A percentile compares a stretch with the other conserved stretches of the same genome.
Conservation (phyloP, 78 protist species). For the Speleostelium caveatum region DNA sequence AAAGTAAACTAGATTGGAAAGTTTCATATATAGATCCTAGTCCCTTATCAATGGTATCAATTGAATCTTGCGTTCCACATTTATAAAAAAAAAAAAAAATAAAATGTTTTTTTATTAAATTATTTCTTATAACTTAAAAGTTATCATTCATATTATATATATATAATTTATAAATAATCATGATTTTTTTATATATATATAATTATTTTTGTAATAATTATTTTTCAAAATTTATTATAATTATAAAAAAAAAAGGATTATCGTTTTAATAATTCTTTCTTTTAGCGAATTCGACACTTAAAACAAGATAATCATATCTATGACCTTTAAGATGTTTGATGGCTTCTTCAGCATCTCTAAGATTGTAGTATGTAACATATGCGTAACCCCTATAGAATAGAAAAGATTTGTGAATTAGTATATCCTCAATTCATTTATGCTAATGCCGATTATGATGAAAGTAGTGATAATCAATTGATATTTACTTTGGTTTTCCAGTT, state of each 20-base stretch:
- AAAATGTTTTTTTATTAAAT: no score
- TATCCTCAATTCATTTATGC: neutral
- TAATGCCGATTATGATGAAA: no score
- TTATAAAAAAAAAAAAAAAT: neutral
- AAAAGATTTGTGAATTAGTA: neutral
- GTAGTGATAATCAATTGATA: no score
- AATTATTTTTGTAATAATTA: no score
- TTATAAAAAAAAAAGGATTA: neutral
- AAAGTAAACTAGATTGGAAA: conserved; percentile 3
- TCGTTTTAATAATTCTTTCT: conserved; percentile 5
- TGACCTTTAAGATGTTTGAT: conserved; percentile 67
- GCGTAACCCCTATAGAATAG: conserved; percentile 43
- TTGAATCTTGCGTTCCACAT: neutral
- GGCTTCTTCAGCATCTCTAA: conserved; percentile 46
- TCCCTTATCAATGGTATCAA: neutral
- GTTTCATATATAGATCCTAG: neutral
- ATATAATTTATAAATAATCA: neutral
- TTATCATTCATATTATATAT: neutral
- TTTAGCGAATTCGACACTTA: conserved; percentile 44
- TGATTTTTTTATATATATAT: neutral
- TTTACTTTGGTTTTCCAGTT: conserved; percentile 34
- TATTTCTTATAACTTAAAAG: no score
- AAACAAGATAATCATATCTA: conserved; percentile 68
- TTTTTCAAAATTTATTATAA: neutral
- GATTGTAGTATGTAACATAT: conserved; percentile 45